phyloP scores from a whole-genome alignment of 192 early-diverging fungal species.

The Dimargaris cristalligena region DNA sequence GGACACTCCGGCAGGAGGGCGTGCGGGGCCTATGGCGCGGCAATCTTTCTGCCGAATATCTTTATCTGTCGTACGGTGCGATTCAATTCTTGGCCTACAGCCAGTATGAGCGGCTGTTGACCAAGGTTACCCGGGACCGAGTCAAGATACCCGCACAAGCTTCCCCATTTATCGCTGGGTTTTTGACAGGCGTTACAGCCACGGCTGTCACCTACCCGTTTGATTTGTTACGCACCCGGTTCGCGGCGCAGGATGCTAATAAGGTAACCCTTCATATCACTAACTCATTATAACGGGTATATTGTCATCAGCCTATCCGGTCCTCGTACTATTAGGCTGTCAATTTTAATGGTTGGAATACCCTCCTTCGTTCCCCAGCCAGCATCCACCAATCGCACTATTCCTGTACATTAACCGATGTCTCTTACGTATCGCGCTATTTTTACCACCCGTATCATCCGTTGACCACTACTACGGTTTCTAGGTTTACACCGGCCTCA shows the following conservation, averaged over 20 bases:
- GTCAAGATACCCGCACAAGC: too few relatives aligned
- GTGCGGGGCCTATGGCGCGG: slow-evolving; percentile 77
- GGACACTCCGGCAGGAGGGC: slow-evolving; percentile 69
- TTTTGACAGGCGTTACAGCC: slow-evolving; percentile 59
- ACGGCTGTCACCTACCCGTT: slow-evolving; percentile 84
- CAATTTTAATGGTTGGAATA: too few relatives aligned
- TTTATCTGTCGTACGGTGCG: slow-evolving; percentile 82
- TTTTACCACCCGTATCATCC: background rate
- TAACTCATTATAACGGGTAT: too few relatives aligned
- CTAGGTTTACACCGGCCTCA: slow-evolving; percentile 50
- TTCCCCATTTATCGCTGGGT: slow-evolving; percentile 67
- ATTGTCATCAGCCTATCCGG: too few relatives aligned
- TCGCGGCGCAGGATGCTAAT: slow-evolving; percentile 60
- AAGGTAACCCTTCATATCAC: slow-evolving; percentile 23
- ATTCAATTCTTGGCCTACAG: slow-evolving; percentile 70
- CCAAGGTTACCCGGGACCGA: slow-evolving; percentile 28
- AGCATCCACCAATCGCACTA: too few relatives aligned
- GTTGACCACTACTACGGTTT: too few relatives aligned
- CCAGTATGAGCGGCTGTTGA: slow-evolving; percentile 24
- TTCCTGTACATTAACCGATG: too few relatives aligned
- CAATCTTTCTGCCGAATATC: slow-evolving; percentile 79
- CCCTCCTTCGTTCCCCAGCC: too few relatives aligned
- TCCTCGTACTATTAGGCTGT: too few relatives aligned
- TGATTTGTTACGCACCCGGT: slow-evolving; percentile 85
- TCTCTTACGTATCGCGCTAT: too few relatives aligned